A percentile compares a stretch with the other conserved stretches of the same genome.
These are phyloP conservation scores for Metarhizium robertsii DNA, from an alignment of 2,329 filamentous ascomycete genomes.

Conservation along the genomic window DNA sequence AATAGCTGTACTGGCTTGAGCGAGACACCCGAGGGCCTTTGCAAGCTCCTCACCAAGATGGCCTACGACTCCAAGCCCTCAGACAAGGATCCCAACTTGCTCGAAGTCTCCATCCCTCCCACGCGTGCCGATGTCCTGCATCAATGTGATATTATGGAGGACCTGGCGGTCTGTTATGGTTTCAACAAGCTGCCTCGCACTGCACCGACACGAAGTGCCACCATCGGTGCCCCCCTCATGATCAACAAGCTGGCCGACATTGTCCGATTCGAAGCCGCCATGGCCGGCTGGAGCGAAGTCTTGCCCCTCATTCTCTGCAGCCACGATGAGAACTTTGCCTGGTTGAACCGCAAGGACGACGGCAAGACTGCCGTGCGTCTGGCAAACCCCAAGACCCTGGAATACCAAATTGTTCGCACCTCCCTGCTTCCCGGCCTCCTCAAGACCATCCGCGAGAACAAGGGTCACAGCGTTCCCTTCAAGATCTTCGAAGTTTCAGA, in stretches of 20 bases:
- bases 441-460: conserved; percentile 92
- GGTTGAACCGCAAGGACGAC: conserved; percentile 85
- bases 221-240: conserved; percentile 74
- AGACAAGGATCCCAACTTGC: conserved; percentile 54
- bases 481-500: conserved; percentile 90
- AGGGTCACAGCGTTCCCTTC: conserved; percentile 77
- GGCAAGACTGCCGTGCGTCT: conserved; percentile 74
- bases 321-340: conserved; percentile 95
- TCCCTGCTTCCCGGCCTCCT: conserved; percentile 77
- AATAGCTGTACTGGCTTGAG: conserved; percentile 83
- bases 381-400: conserved; percentile 84
- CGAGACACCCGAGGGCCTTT: conserved; percentile 65
- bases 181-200: conserved; percentile 91
- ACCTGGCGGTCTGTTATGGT: conserved; percentile 90
- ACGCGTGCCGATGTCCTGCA: conserved; percentile 93
- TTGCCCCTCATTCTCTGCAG: conserved; percentile 95
- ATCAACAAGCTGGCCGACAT: conserved; percentile 96
- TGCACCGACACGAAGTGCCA: conserved; percentile 77
- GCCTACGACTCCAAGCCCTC: conserved; percentile 75
- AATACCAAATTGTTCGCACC: conserved; percentile 90
- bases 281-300: conserved; percentile 94
- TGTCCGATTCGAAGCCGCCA: conserved; percentile 77
- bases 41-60: conserved; percentile 80
- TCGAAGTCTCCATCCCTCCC: conserved; percentile 76
- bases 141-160: conserved; percentile 98